Evolutionary conservation across 352 stramenopile species (phyloP), one percentile per base, ranked within the genome.

Genomic region (Albugo candida): DNA sequence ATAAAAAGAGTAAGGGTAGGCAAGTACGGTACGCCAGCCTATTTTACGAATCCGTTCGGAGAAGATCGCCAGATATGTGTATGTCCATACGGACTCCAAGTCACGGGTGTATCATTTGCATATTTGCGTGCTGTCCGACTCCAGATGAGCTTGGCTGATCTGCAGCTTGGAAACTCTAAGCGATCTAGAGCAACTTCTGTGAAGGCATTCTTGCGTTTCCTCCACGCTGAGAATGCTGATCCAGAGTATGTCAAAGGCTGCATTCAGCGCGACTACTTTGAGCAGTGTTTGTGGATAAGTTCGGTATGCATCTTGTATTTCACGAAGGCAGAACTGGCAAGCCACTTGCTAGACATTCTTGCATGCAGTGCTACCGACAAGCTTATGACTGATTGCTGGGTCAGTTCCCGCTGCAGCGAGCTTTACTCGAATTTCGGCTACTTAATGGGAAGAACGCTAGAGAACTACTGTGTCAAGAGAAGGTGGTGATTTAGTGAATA

Each of bases 231-330:
- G 24, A 8, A 47, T 55, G 49, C 53, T 13, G 45, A 42, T 16
- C 45, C 52, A 41, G 54, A 60, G 11, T 54, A 41, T 47, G 36
- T 59, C 18, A 51, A 48, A 19, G n/a, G 17, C 38, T 55, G 27
- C 14, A 59, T 52, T 37, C 35, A 48, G n/a, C n/a, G n/a, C n/a
- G n/a, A n/a, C 36, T 41, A 17, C 34, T 58, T 17, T 20, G 1
- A 38, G 54, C 41, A 19, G 54, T 48, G 36, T 35, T 49, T 17
- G 54, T 54, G 24, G 44, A 55, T 24, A 53, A 45, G 41, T 49
- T 52, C 53, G 39, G 45, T 16, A 53, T 57, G 54, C 48, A 54
- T 48, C 45, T 56, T 53, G 54, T 46, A 48, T 55, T 61, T 42
- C 40, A 52, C 18, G 51, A 58, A 36, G 36, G 51, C 10, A 54